phyloP scores from a whole-genome alignment of 768 basidiomycete species.

The Lactarius sp. region DNA sequence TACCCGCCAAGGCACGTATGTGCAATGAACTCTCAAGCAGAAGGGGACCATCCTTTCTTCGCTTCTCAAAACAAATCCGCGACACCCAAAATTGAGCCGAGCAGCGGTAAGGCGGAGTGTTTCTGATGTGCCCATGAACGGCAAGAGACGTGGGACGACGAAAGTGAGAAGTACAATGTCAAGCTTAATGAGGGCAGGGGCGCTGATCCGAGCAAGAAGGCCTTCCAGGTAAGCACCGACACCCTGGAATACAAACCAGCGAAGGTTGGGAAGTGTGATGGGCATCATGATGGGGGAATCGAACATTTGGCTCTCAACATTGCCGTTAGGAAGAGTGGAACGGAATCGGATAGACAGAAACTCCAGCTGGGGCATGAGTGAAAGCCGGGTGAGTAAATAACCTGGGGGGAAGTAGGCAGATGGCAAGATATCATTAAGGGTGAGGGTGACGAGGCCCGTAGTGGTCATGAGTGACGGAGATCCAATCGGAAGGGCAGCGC shows the following conservation, averaged over 20 bases:
- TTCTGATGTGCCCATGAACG: not conserved
- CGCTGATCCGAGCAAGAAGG: not conserved
- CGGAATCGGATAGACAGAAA: not conserved
- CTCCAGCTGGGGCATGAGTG: slow-evolving; percentile 1
- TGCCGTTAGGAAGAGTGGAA: not conserved
- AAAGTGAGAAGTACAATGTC: not conserved
- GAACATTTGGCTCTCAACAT: not conserved
- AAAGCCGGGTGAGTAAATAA: not conserved
- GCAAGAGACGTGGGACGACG: not conserved
- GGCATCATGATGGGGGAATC: not conserved
- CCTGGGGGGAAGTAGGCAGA: not conserved
- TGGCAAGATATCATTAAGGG: not conserved
- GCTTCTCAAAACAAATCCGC: not conserved
- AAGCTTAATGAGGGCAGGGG: not conserved
- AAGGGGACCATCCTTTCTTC: not conserved
- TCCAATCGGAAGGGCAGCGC: not conserved
- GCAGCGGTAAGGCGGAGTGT: not conserved
- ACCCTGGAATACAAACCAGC: not conserved
- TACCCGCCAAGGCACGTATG: not conserved
- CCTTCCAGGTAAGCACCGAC: not conserved
- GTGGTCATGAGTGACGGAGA: not conserved
- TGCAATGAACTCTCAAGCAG: not conserved
- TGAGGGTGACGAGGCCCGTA: not conserved
- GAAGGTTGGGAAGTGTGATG: not conserved
- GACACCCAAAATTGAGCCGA: not conserved